Conservation (phyloP, 75 land plant genomes). For the Picea sitchensis region DNA sequence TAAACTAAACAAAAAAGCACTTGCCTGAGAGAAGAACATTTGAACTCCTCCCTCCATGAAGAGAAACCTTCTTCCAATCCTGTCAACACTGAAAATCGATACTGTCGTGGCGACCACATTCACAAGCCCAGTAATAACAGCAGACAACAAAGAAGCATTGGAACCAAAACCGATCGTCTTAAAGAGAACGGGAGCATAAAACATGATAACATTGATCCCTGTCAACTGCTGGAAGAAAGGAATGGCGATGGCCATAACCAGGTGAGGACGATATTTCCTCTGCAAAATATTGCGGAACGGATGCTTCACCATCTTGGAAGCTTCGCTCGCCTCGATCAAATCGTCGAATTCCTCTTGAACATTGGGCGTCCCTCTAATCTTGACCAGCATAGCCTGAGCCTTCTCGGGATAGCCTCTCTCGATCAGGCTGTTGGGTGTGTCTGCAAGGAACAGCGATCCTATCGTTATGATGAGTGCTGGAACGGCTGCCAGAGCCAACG, state of each 20-base stretch:
- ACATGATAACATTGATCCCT: slow-evolving; percentile 87
- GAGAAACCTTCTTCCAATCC: slow-evolving; percentile 43
- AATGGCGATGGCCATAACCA: slow-evolving; percentile 43
- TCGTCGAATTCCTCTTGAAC: slow-evolving; percentile 58
- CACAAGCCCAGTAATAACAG: slow-evolving; percentile 63
- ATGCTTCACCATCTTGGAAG: slow-evolving; percentile 38
- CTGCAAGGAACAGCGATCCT: slow-evolving; percentile 57
- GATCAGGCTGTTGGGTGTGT: slow-evolving; percentile 79
- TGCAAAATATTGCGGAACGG: slow-evolving; percentile 56
- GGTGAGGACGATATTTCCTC: slow-evolving; percentile 55
- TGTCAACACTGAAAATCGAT: slow-evolving; percentile 59
- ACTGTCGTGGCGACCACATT: slow-evolving; percentile 57
- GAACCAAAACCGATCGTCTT: slow-evolving; percentile 54
- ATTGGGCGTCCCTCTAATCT: slow-evolving; percentile 54
- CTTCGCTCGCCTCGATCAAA: slow-evolving; percentile 53
- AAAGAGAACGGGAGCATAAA: slow-evolving; percentile 86
- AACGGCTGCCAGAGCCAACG: slow-evolving; percentile 53
- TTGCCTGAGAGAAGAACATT: slow-evolving; percentile 54
- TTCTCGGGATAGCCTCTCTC: slow-evolving; percentile 48
- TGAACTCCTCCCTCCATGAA: slow-evolving; percentile 59
- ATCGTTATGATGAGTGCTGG: slow-evolving; percentile 65
- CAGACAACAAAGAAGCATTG: slow-evolving; percentile 58
- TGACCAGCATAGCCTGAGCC: slow-evolving; percentile 31
- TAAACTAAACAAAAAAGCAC: too few relatives aligned
- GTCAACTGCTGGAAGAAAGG: slow-evolving; percentile 80